Conservation (phyloP, 1,139 yeast genomes). For the Candida glucosophila region DNA sequence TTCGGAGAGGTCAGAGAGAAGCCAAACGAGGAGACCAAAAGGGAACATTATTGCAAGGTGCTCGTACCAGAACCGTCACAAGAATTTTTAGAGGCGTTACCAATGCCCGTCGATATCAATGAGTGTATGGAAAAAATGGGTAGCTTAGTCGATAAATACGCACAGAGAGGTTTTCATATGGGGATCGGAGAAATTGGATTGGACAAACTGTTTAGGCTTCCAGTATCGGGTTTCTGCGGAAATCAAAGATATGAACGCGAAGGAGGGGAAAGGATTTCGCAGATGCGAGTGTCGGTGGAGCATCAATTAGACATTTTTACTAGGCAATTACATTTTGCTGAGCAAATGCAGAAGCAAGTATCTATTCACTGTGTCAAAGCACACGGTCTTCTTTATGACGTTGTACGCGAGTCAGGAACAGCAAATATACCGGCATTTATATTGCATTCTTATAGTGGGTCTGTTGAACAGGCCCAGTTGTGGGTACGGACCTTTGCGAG, state of each 20-base stretch:
- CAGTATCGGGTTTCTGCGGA: conserved; percentile 50
- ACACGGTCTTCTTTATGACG: conserved; percentile 51
- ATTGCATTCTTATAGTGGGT: conserved; percentile 84
- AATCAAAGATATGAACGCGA: conserved; percentile 11
- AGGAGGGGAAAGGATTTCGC: conserved; percentile 20
- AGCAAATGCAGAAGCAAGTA: conserved; percentile 36
- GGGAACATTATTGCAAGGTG: conserved; percentile 50
- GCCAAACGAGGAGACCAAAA: conserved; percentile 19
- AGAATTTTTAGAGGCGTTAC: conserved; percentile 42
- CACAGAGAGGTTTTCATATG: conserved; percentile 5
- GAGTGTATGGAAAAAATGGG: conserved; percentile 25
- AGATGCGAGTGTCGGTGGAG: conserved; percentile 42
- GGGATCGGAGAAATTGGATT: conserved; percentile 87
- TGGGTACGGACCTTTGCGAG: conserved; percentile 36
- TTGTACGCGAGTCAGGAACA: conserved; percentile 11
- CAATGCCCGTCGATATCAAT: conserved; percentile 48
- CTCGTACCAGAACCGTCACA: conserved; percentile 32
- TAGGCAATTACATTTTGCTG: conserved; percentile 48
- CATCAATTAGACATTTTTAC: conserved; percentile 57
- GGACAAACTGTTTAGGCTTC: conserved; percentile 69
- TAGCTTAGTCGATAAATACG: conserved; percentile 14
- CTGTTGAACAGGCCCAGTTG: conserved; percentile 50
- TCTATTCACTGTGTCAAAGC: conserved; percentile 84
- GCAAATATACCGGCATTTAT: conserved; percentile 34
- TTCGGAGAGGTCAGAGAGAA: conserved; percentile 24